Base-by-base conservation (phyloP, 2,329 filamentous ascomycete genomes). In the Botrytis porri region DNA sequence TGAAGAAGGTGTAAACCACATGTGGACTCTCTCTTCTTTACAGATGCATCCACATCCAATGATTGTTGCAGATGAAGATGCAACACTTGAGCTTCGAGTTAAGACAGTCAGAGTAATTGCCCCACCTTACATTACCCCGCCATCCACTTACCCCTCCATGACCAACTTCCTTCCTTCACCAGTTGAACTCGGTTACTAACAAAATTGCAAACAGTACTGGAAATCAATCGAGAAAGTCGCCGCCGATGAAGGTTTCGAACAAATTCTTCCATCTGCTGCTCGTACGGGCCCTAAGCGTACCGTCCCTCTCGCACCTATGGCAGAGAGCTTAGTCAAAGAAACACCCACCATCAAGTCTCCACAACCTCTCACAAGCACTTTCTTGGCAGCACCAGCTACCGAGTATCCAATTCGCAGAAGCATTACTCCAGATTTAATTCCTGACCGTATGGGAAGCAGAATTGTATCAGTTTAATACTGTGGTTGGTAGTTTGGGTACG, bases 1-100 rank as follows among this genome's bases (percentile, higher is more conserved):
- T 75, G 93, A 97, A 82, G 90, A 91, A 73, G 92, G 91, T 43
- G 88, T 97, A 75, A 95, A 94, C 81, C 93, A 96, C 83, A 95
- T 95, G 92, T 97, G 93, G 93, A 95, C 93, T 1, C 86, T 96
- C 10, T 95, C 93, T 14, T 90, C 89, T 71, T 85, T 97, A 60
- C 93, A 97, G 81, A 84, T 95, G 75, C 93, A 96, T 81, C 91
- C 89, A 5, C 91, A 95, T 78, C 90, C 93, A 70, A 89, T 96
- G 86, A 90, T 96, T 76, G 92, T 95, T 16, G 92, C 92, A 63
- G 93, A 97, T 78, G 92, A 95, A 78, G 93, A 95, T 80, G 90
- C 91, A 25, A 93, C 91, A 1, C 83, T 92, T 22, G 90, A 93
- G 81, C 84, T 93, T 69, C 90, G 90, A 80, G 90, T 93, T 75